Evolutionary conservation across 2,329 filamentous ascomycete genomes (phyloP), one percentile per base, ranked within the genome.

Genomic region (Allantophomopsis lycopodina): DNA sequence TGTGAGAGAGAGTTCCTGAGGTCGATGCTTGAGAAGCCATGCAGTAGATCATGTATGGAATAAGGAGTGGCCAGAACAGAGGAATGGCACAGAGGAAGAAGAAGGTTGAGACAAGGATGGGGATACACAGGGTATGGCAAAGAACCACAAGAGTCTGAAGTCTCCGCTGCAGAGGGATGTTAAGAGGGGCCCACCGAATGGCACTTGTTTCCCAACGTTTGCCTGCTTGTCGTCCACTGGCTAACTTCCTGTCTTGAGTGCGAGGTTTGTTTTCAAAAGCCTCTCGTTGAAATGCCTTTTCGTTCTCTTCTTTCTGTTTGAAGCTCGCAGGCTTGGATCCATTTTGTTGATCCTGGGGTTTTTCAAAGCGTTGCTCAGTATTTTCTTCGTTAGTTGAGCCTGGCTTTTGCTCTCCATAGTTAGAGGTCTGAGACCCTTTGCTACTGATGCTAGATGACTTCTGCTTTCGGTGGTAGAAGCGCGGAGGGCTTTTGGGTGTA

Each of bases 1-100:
- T 82, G 52, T 79, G 77, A 3, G 69, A 72, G 20, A 94, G 70
- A 33, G 71, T 75, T 33, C 89, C 89, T 37, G 86, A 80, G 2
- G 76, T 82, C 13, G 79, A 74, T 14, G 83, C 80, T 35, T 77
- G 81, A 17, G 87, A 93, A 47, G 88, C 76, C 17, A 91, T 71
- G 46, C 89, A 76, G 55, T 93, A 84, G 42, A 95, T 68, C 33
- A 94, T 69, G 53, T 96, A 96, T 0, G 86, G 66, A 7, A 79
- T 64, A 15, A 80, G 55, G 33, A 80, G 61, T 2, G 89, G 89
- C 91, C 91, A 98, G 36, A 80, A 76, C n/a, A 96, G 64, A 1
- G 91, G 91, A 41, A 94, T 88, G 41, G 85, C 82, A 60, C 87
- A 94, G 28, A 88, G 75, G 54, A 93, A 82, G 66, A 94, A 94